A percentile compares a stretch with the other conserved stretches of the same genome.
phyloP scores from a whole-genome alignment of 805 yeast genomes.

The Blastobotrys peoriensis region DNA sequence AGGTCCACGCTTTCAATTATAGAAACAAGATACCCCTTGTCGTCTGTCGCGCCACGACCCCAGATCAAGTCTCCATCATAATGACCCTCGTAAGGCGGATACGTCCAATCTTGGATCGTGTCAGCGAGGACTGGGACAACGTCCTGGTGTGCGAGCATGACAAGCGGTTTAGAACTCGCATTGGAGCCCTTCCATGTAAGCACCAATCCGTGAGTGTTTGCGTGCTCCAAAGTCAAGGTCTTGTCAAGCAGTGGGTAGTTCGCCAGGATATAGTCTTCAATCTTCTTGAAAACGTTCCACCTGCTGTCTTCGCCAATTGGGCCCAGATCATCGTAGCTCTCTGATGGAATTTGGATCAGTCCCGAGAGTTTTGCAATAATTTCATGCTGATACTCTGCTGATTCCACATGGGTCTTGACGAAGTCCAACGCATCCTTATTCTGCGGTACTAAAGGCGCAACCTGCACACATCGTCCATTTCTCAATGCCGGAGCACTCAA shows the following conservation, averaged over 20 bases:
- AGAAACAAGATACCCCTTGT: conserved; percentile 57
- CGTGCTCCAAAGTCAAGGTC: conserved; percentile 42
- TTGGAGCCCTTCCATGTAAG: conserved; percentile 16
- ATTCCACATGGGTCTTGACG: conserved; percentile 1
- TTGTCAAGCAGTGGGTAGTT: conserved; percentile 48
- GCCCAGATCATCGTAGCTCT: conserved; percentile 49
- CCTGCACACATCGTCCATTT: conserved; percentile 1
- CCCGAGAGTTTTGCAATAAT: conserved; percentile 25
- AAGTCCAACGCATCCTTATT: conserved; percentile 1
- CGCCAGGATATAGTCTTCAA: conserved; percentile 44
- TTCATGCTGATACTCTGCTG: conserved; percentile 1
- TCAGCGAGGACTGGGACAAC: conserved; percentile 59
- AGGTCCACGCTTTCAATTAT: conserved; percentile 59
- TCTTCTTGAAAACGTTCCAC: conserved; percentile 38
- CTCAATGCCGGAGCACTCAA: no score
- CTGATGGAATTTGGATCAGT: conserved; percentile 63
- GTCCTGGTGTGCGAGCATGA: conserved; percentile 64
- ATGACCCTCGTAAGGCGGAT: conserved; percentile 54
- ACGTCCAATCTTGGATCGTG: conserved; percentile 48
- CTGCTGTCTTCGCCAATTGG: conserved; percentile 45
- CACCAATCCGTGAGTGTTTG: conserved; percentile 19
- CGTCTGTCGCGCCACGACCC: conserved; percentile 69
- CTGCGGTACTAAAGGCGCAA: background rate
- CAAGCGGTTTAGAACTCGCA: conserved; percentile 42
- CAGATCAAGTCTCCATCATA: conserved; percentile 54